A percentile compares a stretch with the other conserved stretches of the same genome.
phyloP scores from a whole-genome alignment of 805 yeast species.

The Metschnikowia henanensis region DNA sequence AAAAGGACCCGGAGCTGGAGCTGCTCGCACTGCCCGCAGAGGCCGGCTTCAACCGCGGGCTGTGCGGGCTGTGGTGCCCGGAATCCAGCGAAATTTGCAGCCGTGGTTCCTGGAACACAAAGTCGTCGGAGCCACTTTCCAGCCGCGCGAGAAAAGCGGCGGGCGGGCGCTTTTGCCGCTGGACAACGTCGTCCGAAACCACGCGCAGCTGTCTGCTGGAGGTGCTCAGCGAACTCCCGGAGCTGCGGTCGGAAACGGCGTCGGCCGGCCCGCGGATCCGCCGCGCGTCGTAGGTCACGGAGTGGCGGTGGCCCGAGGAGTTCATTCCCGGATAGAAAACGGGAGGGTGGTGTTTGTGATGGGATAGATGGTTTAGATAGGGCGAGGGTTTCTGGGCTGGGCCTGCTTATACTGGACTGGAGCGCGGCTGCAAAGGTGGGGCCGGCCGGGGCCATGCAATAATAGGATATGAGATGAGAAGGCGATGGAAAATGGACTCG shows the following conservation, averaged over 20 bases:
- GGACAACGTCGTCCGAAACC: conserved; percentile 10
- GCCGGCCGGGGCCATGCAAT: too few relatives aligned
- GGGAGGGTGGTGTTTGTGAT: not conserved
- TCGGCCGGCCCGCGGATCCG: conserved; percentile 18
- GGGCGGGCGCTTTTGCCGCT: conserved; percentile 1
- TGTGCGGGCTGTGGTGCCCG: not conserved
- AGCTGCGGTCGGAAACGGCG: not conserved
- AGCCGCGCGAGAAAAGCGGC: not conserved
- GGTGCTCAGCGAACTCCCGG: conserved; percentile 6
- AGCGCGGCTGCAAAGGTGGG: too few relatives aligned
- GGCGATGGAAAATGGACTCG: too few relatives aligned
- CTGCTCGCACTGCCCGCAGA: too few relatives aligned
- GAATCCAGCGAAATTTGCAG: not conserved
- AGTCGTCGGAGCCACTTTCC: conserved; percentile 5
- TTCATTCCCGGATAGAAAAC: not conserved
- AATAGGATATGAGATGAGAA: too few relatives aligned
- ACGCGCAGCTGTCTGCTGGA: conserved; percentile 1
- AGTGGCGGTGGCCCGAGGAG: conserved; percentile 10
- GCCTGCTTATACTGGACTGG: too few relatives aligned
- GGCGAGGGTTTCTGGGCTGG: too few relatives aligned
- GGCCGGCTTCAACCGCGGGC: not conserved
- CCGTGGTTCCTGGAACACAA: conserved; percentile 4
- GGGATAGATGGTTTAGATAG: too few relatives aligned
- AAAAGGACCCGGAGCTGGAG: too few relatives aligned
- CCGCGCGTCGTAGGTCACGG: conserved; percentile 25